Conservation (phyloP, 495 filamentous ascomycete species). For the Stereocaulon alpinum region DNA sequence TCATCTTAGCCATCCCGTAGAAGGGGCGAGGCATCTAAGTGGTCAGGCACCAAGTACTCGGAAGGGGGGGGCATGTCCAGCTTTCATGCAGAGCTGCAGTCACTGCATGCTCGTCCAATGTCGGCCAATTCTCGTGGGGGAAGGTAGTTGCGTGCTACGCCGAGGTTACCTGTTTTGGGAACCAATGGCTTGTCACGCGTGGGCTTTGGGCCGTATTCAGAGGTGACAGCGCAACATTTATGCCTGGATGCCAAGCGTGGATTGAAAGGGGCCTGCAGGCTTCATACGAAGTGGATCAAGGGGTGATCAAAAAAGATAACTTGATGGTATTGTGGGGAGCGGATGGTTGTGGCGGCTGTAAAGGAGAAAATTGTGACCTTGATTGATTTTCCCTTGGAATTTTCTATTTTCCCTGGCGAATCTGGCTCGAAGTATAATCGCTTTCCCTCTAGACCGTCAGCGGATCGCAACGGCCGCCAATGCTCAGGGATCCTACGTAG, state of each 20-base stretch:
- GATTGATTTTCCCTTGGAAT: no score
- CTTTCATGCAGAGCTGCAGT: slow-evolving; percentile 4
- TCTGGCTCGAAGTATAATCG: not conserved
- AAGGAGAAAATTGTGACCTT: not conserved
- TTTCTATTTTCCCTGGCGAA: no score
- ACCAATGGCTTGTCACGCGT: not conserved
- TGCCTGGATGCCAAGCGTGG: not conserved
- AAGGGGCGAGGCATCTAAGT: slow-evolving; percentile 2
- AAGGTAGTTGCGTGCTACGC: not conserved
- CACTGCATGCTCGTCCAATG: slow-evolving; percentile 2
- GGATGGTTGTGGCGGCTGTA: not conserved
- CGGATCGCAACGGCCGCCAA: slow-evolving; percentile 2
- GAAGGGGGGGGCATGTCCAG: not conserved
- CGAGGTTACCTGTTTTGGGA: not conserved
- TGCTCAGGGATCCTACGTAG: not conserved
- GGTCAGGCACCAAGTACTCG: not conserved
- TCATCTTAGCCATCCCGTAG: slow-evolving; percentile 7
- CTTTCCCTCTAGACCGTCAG: not conserved
- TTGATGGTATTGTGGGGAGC: not conserved
- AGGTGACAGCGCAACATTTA: not conserved
- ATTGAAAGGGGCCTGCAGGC: not conserved
- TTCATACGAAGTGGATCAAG: not conserved
- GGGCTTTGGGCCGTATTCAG: not conserved
- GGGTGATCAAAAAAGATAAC: not conserved
- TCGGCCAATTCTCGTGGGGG: not conserved